Conservation (phyloP, 495 filamentous ascomycete genomes). For the Peziza echinospora region DNA sequence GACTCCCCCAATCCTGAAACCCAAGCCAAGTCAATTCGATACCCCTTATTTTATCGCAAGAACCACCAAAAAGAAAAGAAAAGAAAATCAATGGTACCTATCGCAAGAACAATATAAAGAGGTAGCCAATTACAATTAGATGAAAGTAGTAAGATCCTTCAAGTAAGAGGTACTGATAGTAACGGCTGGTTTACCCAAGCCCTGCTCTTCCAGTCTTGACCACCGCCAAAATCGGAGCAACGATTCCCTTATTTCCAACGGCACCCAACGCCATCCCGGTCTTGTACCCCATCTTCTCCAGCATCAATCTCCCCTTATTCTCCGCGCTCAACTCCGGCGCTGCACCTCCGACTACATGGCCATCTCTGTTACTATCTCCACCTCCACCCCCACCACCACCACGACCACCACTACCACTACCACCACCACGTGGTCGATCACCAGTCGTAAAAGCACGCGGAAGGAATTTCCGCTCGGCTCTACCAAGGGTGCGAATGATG, state of each 20-base stretch:
- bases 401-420: slow-evolving; percentile 24
- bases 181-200: slow-evolving; percentile 62
- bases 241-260: slow-evolving; percentile 63
- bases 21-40: too few relatives aligned
- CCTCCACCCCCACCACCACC: slow-evolving; percentile 14
- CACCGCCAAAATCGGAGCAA: slow-evolving; percentile 67
- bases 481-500: not conserved
- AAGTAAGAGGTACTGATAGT: too few relatives aligned
- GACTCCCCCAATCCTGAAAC: too few relatives aligned
- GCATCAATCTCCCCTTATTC: slow-evolving; percentile 67
- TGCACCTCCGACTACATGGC: slow-evolving; percentile 68
- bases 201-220: slow-evolving; percentile 73
- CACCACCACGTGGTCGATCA: slow-evolving; percentile 5
- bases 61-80: too few relatives aligned
- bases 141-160: too few relatives aligned
- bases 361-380: slow-evolving; percentile 42
- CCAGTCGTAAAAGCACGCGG: not conserved
- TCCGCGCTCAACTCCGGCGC: slow-evolving; percentile 67
- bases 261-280: slow-evolving; percentile 72
- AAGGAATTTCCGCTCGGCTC: not conserved
- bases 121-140: too few relatives aligned
- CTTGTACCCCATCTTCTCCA: slow-evolving; percentile 97
- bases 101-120: too few relatives aligned
- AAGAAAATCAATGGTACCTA: too few relatives aligned
- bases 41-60: too few relatives aligned